These are phyloP conservation scores for Aspergillus hiratsukae DNA, from an alignment of 2,329 filamentous ascomycete species.

Conservation along the genomic window DNA sequence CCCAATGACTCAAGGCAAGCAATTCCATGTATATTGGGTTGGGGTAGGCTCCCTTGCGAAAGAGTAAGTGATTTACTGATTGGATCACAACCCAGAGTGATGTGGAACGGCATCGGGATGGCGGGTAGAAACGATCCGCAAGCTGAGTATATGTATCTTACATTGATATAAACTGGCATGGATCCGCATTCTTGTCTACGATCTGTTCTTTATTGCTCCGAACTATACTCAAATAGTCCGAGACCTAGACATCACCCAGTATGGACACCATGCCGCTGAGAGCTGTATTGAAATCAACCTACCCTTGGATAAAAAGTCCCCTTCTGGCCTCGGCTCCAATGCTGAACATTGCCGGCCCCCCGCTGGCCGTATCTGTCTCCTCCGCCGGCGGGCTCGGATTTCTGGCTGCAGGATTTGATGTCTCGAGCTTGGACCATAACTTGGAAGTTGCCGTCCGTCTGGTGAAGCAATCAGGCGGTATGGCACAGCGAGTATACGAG, in stretches of 20 bases:
- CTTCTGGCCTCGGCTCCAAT: constrained; percentile 64
- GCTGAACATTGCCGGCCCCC: constrained; percentile 56
- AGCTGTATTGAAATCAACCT: constrained; percentile 37
- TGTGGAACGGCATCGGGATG: not conserved
- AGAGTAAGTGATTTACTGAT: not conserved
- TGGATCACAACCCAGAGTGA: not conserved
- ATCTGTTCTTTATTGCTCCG: not conserved
- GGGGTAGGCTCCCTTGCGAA: not conserved
- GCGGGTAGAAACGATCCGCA: not conserved
- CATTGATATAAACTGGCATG: not conserved
- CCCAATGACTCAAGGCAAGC: not conserved
- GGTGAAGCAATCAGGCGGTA: constrained; percentile 10
- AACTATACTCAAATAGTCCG: not conserved
- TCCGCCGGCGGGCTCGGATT: constrained; percentile 53
- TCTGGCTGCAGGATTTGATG: constrained; percentile 53
- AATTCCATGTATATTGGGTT: no score
- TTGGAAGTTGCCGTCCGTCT: constrained; percentile 26
- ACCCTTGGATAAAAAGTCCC: constrained; percentile 56
- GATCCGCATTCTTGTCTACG: not conserved
- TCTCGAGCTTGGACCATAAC: constrained; percentile 25
- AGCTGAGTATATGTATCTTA: not conserved
- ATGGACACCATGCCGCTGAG: constrained; percentile 2
- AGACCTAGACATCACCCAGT: not conserved
- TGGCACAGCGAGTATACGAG: constrained; percentile 8
- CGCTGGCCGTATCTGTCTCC: constrained; percentile 58